Evolutionary conservation across 2,329 filamentous ascomycete genomes (phyloP).

Genomic region (Neopestalotiopsis sp.): DNA sequence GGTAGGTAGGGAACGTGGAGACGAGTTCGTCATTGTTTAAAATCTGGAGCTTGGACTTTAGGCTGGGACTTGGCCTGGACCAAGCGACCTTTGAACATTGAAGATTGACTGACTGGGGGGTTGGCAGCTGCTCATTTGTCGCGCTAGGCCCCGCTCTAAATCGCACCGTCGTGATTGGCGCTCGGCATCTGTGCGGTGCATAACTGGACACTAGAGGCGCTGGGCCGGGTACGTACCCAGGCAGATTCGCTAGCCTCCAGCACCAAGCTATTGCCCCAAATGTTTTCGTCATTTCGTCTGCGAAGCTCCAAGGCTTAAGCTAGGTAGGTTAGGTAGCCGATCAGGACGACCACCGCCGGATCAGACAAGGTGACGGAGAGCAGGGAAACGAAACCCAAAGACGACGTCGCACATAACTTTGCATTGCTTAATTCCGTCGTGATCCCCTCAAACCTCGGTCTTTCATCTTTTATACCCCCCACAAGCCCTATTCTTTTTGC

Average conservation of each 20-base stretch:
- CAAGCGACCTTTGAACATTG: not conserved
- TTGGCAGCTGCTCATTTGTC: not conserved
- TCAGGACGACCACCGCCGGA: not conserved
- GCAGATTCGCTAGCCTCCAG: not conserved
- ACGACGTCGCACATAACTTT: not conserved
- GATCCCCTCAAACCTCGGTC: slow-evolving; percentile 4
- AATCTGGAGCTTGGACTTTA: not conserved
- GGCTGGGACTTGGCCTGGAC: not conserved
- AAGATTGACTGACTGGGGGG: not conserved
- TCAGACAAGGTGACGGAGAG: not conserved
- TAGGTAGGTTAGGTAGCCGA: slow-evolving; percentile 9
- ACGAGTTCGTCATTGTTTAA: slow-evolving; percentile 3
- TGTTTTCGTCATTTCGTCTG: slow-evolving; percentile 18
- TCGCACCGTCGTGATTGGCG: slow-evolving; percentile 12
- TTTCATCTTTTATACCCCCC: not conserved
- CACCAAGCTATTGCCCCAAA: not conserved
- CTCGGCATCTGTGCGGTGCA: slow-evolving; percentile 10
- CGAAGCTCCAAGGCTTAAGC: not conserved
- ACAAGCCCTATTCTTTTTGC: not conserved
- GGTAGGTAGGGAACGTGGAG: not conserved
- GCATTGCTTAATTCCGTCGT: slow-evolving; percentile 3
- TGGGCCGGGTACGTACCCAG: not conserved
- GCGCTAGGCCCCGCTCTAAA: not conserved
- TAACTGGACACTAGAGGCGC: not conserved
- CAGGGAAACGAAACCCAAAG: slow-evolving; percentile 11